Base-by-base conservation (phyloP, 2,329 filamentous ascomycete genomes). In the Coniochaeta hoffmannii region DNA sequence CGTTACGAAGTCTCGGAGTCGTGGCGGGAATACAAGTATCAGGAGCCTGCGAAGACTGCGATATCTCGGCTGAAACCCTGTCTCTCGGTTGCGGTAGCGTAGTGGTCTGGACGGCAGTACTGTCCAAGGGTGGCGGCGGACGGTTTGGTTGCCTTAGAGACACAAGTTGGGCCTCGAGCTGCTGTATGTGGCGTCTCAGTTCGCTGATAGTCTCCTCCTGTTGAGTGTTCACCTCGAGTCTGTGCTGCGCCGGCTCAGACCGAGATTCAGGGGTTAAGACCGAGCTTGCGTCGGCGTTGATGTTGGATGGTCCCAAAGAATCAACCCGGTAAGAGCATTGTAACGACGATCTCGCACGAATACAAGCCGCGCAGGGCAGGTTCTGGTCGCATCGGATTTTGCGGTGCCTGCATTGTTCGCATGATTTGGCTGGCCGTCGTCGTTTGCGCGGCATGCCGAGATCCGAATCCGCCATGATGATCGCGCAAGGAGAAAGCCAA, bases 301-400 rank as follows among this genome's bases (percentile, higher is more conserved):
- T 26, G 9, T 14, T 22, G 8, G 3, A 4, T 12, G 22, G 7
- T 2, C 19, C 22, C 11, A n/a, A 7, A 6, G 26, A 15, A 3
- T 12, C 11, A 7, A 22, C 14, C 8, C 19, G 41, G 12, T 49
- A 49, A 6, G 41, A 49, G 41, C 41, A 49, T 22, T 49, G 41
- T 14, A 49, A 30, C 41, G 19, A 30, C 8, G 41, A 17, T 22
- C 41, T 49, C 6, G 41, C 41, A 49, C 41, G 41, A 28, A 49
- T 12, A 14, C 41, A 49, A 11, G 41, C 6, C 7, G 17, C 22
- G 19, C 41, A 49, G 41, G 41, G 41, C 19, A 28, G 6, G 41
- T 30, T 30, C 41, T 49, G 41, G 41, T 49, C 41, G 41, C 41
- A 49, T 24, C 41, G 41, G 41, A 49, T 49, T 11, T 49, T 49